Percentiles rank a stretch among this genome's conserved stretches.
Evolutionary conservation across 305 asterid species (phyloP).

Genomic region (Caryopteris hybrid): DNA sequence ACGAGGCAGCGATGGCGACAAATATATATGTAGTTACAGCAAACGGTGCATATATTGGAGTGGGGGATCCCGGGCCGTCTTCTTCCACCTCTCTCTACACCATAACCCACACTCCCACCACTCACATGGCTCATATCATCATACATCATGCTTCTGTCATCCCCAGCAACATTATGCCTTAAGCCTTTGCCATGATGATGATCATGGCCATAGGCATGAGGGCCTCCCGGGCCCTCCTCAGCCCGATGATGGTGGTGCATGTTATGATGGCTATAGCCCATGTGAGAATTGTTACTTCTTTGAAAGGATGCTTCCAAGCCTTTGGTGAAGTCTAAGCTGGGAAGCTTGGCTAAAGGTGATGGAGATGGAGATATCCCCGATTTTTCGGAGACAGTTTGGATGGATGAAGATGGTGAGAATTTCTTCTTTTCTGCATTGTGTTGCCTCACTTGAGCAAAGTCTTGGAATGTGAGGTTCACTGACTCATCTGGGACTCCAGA

Average conservation of each 20-base stretch:
- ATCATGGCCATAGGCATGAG: background rate
- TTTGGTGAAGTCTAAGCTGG: slow-evolving; percentile 62
- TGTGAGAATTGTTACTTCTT: too few relatives aligned
- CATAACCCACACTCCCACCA: slow-evolving; percentile 29
- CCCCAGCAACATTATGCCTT: background rate
- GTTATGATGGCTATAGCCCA: too few relatives aligned
- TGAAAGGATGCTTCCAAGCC: slow-evolving; percentile 39
- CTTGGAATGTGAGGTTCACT: slow-evolving; percentile 74
- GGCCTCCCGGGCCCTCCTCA: too few relatives aligned
- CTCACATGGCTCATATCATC: slow-evolving; percentile 50
- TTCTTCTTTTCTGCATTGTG: slow-evolving; percentile 21
- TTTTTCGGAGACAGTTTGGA: slow-evolving; percentile 21
- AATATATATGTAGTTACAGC: slow-evolving; percentile 52
- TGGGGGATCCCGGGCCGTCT: slow-evolving; percentile 78
- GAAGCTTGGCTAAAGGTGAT: slow-evolving; percentile 34
- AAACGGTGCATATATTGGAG: slow-evolving; percentile 69
- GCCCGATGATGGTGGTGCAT: too few relatives aligned
- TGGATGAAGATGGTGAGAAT: background rate
- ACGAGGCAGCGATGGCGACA: slow-evolving; percentile 80
- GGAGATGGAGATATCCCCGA: too few relatives aligned
- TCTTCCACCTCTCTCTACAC: slow-evolving; percentile 34
- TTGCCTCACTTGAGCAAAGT: slow-evolving; percentile 50
- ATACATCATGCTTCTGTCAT: slow-evolving; percentile 30
- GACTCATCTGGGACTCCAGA: slow-evolving; percentile 74
- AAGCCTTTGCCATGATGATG: slow-evolving; percentile 15